phyloP scores from a whole-genome alignment of 192 early-diverging fungal species.

The Coemansia nantahalensis region DNA sequence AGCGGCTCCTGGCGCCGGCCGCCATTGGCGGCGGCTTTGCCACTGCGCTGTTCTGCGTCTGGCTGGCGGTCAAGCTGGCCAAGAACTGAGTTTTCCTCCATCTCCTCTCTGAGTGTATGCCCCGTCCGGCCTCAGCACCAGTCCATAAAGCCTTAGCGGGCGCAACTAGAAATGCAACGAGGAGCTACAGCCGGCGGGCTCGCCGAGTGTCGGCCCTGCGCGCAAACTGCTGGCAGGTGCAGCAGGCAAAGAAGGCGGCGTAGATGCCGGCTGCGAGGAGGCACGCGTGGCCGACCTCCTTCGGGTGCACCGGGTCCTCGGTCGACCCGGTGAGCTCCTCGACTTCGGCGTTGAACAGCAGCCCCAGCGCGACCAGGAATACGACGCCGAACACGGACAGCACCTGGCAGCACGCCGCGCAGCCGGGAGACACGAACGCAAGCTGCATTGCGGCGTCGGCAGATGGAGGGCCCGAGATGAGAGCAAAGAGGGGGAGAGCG shows the following conservation, averaged over 20 bases:
- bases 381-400: slow-evolving; percentile 52
- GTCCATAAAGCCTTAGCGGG: no score
- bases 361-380: slow-evolving; percentile 46
- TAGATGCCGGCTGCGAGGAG: slow-evolving; percentile 52
- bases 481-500: slow-evolving; percentile 1
- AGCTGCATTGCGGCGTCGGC: slow-evolving; percentile 37
- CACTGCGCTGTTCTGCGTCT: slow-evolving; percentile 51
- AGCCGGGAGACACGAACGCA: slow-evolving; percentile 52
- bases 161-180: no score
- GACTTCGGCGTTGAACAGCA: slow-evolving; percentile 51
- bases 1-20: slow-evolving; percentile 47
- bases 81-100: slow-evolving; percentile 35
- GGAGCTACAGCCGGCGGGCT: slow-evolving; percentile 41
- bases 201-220: slow-evolving; percentile 38
- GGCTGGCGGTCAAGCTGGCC: slow-evolving; percentile 49
- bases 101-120: neutral
- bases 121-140: no score
- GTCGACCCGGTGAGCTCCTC: slow-evolving; percentile 50
- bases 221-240: slow-evolving; percentile 51
- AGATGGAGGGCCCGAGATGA: neutral
- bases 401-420: slow-evolving; percentile 52
- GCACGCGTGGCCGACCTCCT: slow-evolving; percentile 52
- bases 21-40: slow-evolving; percentile 54
- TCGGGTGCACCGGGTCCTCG: slow-evolving; percentile 51
- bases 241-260: slow-evolving; percentile 48